These are phyloP conservation scores for Mycena venus DNA, from an alignment of 768 basidiomycete genomes.

Conservation along the genomic window DNA sequence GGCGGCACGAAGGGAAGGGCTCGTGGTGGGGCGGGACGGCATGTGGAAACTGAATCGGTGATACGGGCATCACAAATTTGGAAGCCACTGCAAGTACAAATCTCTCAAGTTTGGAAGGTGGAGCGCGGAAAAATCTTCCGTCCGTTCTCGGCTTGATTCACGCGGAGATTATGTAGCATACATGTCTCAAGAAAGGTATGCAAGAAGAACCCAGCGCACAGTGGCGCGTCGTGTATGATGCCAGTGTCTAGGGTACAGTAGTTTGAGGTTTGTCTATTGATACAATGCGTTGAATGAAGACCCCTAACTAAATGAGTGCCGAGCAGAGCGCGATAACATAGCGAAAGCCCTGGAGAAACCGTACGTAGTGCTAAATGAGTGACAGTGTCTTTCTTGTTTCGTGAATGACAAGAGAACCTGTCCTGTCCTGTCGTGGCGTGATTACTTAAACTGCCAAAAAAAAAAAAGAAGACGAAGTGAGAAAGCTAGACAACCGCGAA, in stretches of 20 bases:
- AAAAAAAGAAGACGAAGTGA: background rate
- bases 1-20: constrained; percentile 81
- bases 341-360: constrained; percentile 35
- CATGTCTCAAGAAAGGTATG: too few relatives aligned
- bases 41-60: constrained; percentile 67
- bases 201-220: constrained; percentile 37
- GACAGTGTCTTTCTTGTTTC: constrained; percentile 57
- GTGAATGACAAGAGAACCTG: constrained; percentile 64
- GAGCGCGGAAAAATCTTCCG: too few relatives aligned
- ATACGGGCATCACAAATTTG: background rate
- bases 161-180: too few relatives aligned
- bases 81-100: too few relatives aligned
- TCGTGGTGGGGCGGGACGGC: constrained; percentile 78
- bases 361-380: constrained; percentile 47
- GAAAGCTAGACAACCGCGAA: constrained; percentile 17
- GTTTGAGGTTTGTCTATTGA: constrained; percentile 35
- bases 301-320: constrained; percentile 32
- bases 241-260: constrained; percentile 50
- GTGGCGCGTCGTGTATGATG: constrained; percentile 51
- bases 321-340: constrained; percentile 33
- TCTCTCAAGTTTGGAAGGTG: too few relatives aligned
- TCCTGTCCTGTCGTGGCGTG: constrained; percentile 43
- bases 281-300: constrained; percentile 51
- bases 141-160: background rate
- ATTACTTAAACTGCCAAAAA: constrained; percentile 29